Evolutionary conservation across 169 alveolate species (phyloP), one percentile per base, ranked within the genome.

Genomic region (Condylostoma magnum): DNA sequence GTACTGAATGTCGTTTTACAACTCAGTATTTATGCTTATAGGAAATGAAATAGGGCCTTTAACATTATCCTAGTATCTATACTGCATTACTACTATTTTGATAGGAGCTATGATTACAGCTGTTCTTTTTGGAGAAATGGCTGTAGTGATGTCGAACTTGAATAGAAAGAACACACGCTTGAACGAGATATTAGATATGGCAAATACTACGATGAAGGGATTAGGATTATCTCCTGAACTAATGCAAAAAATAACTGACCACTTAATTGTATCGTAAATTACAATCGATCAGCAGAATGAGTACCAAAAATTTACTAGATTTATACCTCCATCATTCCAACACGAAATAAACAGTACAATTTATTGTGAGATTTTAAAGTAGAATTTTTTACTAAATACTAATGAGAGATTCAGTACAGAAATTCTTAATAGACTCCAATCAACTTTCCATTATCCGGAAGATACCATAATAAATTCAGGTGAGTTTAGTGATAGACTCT

Each of bases 131-230:
- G 86, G 84, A 6, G 30, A 41, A 18, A 74, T 80, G 70, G 67
- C 80, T 12, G 82, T 72, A 20, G 20, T 79, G 5, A 68, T 50
- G 22, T 4, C 6, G n/a, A 57, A 52, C 20, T 18, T 70, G 0
- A 56, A 55, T 28, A 15, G 44, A 20, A 73, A 73, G 41, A 65
- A 69, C 8, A 15, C 33, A 25, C 51, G 52, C 37, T 79, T 79
- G 65, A 28, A 79, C 47, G 83, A 79, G 34, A 4, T 54, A 46
- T 22, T 72, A 12, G 86, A 72, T 43, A 55, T 76, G 6, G 76
- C 74, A 33, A 79, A 70, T 33, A 72, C 86, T 30, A 71, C 82
- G 2, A 79, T 79, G 86, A 53, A 53, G 27, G 63, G 72, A 18
- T 30, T 78, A 1, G 52, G 46, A 6, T 41, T 78, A 1, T 66